Evolutionary conservation across 1,139 yeast genomes (phyloP), one percentile per base, ranked within the genome.

Genomic region (Hemisphaericaspora xylofermentans): DNA sequence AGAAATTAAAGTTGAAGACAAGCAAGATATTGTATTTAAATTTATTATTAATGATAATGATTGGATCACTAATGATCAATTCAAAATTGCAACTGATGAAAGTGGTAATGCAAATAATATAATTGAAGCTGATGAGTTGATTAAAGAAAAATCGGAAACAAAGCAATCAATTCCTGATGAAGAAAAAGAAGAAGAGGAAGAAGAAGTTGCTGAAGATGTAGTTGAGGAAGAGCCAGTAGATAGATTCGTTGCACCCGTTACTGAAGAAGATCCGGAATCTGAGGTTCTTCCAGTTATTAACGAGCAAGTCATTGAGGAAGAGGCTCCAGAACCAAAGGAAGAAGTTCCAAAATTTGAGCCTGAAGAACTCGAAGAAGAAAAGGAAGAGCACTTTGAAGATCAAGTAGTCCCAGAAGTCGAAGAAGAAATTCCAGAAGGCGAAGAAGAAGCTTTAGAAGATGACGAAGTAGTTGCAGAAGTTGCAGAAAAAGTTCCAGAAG

Each of bases 101-200:
- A 54, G 56, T 36, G 77, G 77, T 3, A 67, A 63, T 39, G 60
- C 56, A 29, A 72, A 72, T 52, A 72, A 72, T 49, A 55, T 53
- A 37, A 52, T 71, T 14, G 57, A 52, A 15, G 64, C 60, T 3
- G 60, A 50, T 16, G 65, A 66, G 13, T 60, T 69, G 50, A 32
- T 36, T 32, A 44, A 39, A 31, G 45, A 40, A 33, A 32, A 37
- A 35, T 38, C 14, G 33, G 48, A 42, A 10, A 40, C 41, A 15
- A 25, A 18, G 21, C 28, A 22, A 29, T 10, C 12, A 7, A 12
- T 19, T 18, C 35, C 32, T 19, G 38, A 34, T 16, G 29, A 42
- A 28, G 32, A 15, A 21, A 17, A 39, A 25, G 40, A 33, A 10
- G 31, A 25, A 22, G 12, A 7, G 25, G 30, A 33, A 28, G 24